A percentile compares a stretch with the other conserved stretches of the same genome.
Evolutionary conservation across 768 basidiomycete species (phyloP).

Genomic region (Leccinum fibrillosum): DNA sequence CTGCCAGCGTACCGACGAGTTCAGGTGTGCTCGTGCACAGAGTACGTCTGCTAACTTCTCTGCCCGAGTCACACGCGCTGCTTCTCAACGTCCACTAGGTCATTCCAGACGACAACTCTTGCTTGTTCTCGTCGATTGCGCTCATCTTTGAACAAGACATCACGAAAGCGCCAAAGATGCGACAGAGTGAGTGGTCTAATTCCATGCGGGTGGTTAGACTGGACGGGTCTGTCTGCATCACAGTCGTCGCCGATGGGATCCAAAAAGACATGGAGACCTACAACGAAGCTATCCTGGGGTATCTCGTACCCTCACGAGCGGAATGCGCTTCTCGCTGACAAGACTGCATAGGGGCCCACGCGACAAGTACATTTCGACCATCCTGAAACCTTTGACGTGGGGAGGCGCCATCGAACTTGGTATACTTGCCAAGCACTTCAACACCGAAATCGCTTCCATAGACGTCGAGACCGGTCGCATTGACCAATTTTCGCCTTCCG

Average conservation of each 20-base stretch:
- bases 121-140: constrained; percentile 85
- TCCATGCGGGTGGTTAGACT: not conserved
- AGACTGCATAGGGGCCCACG: constrained; percentile 41
- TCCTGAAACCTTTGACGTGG: constrained; percentile 80
- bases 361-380: constrained; percentile 78
- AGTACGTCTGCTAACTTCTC: constrained; percentile 33
- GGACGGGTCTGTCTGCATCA: constrained; percentile 3
- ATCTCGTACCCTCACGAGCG: constrained; percentile 10
- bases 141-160: constrained; percentile 84
- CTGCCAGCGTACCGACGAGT: constrained; percentile 58
- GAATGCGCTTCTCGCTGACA: not conserved
- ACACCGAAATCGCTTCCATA: constrained; percentile 82
- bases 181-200: constrained; percentile 55
- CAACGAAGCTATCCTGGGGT: constrained; percentile 88
- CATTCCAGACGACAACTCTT: constrained; percentile 97
- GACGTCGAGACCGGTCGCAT: constrained; percentile 92
- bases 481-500: constrained; percentile 63
- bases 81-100: constrained; percentile 39
- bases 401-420: constrained; percentile 94
- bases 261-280: constrained; percentile 66
- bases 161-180: constrained; percentile 62
- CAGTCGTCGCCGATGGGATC: constrained; percentile 86
- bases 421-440: constrained; percentile 78
- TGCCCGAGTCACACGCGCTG: constrained; percentile 1
- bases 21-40: constrained; percentile 72